Evolutionary conservation across 805 yeast genomes (phyloP), one percentile per base, ranked within the genome.

Genomic region (Schwanniomyces occidentalis): DNA sequence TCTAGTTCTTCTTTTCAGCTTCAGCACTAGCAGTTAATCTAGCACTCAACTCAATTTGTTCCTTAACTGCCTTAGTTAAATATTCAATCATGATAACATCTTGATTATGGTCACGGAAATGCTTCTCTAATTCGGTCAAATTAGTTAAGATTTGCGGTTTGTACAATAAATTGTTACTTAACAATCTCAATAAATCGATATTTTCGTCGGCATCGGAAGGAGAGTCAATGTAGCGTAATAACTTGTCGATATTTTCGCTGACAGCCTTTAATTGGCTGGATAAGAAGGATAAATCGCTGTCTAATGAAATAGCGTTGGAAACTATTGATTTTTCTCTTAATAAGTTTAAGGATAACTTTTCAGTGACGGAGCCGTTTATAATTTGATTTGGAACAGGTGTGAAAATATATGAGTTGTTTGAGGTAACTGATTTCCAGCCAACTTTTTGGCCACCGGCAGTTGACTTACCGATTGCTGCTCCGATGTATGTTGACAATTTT

Each of bases 41-140:
- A 30, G 88, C 80, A 51, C 88, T 78, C 53, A 84, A 71, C 57
- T 84, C 90, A 45, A 86, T 73, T 66, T 88, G 96, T 44, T 88
- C 84, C 66, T 84, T 85, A 49, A 88, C 80, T 36, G 93, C 85
- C 47, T 82, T 79, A 38, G 95, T 82, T 61, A 88, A 73, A 56
- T 82, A 85, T 56, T 85, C 91, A 44, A 88, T 75, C 79, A 87
- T 77, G 42, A 85, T 71, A 27, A 87, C 80, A 51, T 88, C 95
- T 59, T 85, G 88, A 55, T 82, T 70, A 57, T 85, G 89, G 23
- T 76, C 71, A 54, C 77, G 78, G 71, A 86, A 79, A 42, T 80
- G 72, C 44, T 70, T 61, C 53, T 76, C 78, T 49, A 84, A 69
- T 32, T 71, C 71, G 28, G 74, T 77, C 43, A 70, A 49, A 43